Evolutionary conservation across 2,329 filamentous ascomycete genomes (phyloP).

Genomic region (Microdochium nivale): DNA sequence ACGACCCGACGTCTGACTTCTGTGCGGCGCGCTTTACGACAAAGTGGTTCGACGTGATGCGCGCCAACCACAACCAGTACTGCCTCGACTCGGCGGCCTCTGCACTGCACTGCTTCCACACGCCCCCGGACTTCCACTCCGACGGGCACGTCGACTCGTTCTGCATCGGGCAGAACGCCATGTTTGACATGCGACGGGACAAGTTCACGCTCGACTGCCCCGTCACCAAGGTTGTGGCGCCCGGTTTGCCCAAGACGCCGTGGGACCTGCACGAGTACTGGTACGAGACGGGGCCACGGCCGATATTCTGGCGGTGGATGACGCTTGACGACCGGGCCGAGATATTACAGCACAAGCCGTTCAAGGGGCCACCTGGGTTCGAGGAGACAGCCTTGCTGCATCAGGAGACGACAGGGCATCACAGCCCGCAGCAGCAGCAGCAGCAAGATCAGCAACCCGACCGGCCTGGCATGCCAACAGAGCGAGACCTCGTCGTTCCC

Average conservation of each 20-base stretch:
- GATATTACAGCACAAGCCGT: background rate
- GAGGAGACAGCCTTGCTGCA: background rate
- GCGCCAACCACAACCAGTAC: background rate
- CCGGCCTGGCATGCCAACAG: background rate
- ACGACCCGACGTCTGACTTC: background rate
- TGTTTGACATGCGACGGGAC: background rate
- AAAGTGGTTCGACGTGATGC: background rate
- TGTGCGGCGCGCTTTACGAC: background rate
- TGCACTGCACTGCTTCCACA: constrained; percentile 2
- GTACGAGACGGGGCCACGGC: constrained; percentile 1
- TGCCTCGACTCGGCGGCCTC: background rate
- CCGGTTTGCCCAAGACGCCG: background rate
- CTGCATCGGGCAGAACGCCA: constrained; percentile 1
- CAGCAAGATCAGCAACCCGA: background rate
- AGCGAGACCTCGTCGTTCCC: background rate
- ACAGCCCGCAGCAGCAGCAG: background rate
- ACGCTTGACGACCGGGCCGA: background rate
- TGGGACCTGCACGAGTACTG: background rate
- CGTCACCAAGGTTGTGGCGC: background rate
- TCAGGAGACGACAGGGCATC: background rate
- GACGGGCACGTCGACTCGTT: constrained; percentile 1
- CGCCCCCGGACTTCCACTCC: background rate
- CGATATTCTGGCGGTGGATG: background rate
- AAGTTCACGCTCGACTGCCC: background rate
- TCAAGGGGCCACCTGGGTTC: background rate